phyloP scores from a whole-genome alignment of 2,329 filamentous ascomycete genomes.

The Cordyceps sp. region DNA sequence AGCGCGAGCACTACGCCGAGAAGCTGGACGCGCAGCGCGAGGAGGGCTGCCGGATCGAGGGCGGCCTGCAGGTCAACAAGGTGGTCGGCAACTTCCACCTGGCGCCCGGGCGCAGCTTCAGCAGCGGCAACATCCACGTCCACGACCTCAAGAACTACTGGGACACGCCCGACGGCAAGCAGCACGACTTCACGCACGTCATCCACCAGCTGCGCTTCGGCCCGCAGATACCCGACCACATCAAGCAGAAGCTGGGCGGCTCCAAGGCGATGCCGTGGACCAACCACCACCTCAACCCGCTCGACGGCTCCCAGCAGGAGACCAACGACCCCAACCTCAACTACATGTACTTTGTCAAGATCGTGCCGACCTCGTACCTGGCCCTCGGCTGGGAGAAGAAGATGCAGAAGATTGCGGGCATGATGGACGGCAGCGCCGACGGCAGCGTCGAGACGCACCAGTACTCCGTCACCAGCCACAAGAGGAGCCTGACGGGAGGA shows the following conservation, averaged over 20 bases:
- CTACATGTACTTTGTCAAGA: slow-evolving; percentile 99
- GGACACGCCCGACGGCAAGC: slow-evolving; percentile 47
- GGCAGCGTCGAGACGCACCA: slow-evolving; percentile 95
- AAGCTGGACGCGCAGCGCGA: slow-evolving; percentile 72
- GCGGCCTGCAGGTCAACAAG: slow-evolving; percentile 88
- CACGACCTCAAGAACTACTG: slow-evolving; percentile 96
- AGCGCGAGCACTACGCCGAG: slow-evolving; percentile 84
- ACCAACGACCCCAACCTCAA: slow-evolving; percentile 77
- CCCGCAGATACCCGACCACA: slow-evolving; percentile 65
- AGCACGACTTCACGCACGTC: slow-evolving; percentile 76
- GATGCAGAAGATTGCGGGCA: slow-evolving; percentile 11
- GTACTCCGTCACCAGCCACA: slow-evolving; percentile 95
- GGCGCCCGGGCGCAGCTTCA: slow-evolving; percentile 89
- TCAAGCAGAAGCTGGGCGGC: slow-evolving; percentile 44
- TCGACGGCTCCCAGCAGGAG: slow-evolving; percentile 63
- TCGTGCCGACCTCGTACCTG: slow-evolving; percentile 88
- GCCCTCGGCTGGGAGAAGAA: slow-evolving; percentile 74
- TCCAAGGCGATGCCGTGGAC: slow-evolving; percentile 46
- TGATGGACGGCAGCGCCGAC: slow-evolving; percentile 34
- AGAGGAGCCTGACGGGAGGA: slow-evolving; percentile 71
- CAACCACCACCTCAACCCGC: slow-evolving; percentile 81
- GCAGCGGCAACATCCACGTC: slow-evolving; percentile 90
- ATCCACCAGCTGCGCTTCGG: slow-evolving; percentile 88
- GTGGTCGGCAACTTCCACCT: slow-evolving; percentile 98
- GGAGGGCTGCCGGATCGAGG: slow-evolving; percentile 91